These are phyloP conservation scores for Tricholoma furcatifolium DNA, from an alignment of 768 basidiomycete genomes.

Conservation along the genomic window DNA sequence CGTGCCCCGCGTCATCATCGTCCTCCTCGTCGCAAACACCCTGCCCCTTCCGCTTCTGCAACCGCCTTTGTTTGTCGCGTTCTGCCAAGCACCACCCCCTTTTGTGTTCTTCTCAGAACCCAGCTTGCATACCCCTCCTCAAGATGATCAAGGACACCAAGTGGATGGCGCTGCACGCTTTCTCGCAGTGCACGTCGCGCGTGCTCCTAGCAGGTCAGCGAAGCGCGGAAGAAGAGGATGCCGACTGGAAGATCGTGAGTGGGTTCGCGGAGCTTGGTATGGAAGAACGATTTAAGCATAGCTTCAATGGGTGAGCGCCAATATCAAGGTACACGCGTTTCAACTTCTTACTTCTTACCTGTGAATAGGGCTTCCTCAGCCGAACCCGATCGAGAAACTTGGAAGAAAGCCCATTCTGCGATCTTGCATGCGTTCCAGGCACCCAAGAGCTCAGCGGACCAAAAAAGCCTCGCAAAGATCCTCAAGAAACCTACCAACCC, in stretches of 20 bases:
- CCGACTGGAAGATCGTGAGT: constrained; percentile 55
- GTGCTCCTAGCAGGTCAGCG: constrained; percentile 55
- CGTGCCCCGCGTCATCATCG: constrained; percentile 48
- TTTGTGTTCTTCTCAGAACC: constrained; percentile 75
- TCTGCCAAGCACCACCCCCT: constrained; percentile 66
- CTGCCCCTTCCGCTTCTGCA: constrained; percentile 77
- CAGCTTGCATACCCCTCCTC: constrained; percentile 59
- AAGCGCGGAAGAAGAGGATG: constrained; percentile 38
- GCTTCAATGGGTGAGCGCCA: constrained; percentile 41
- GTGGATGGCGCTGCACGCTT: constrained; percentile 79
- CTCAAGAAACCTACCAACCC: constrained; percentile 47
- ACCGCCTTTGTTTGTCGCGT: constrained; percentile 69
- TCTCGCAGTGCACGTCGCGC: constrained; percentile 63
- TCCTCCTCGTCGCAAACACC: constrained; percentile 32
- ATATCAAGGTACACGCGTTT: not conserved
- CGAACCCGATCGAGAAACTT: constrained; percentile 63
- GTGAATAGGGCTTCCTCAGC: constrained; percentile 17
- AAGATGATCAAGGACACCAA: constrained; percentile 55
- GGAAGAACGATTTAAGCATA: constrained; percentile 62
- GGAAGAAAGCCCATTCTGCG: constrained; percentile 64
- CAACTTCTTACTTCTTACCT: not conserved
- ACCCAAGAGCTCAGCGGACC: constrained; percentile 46
- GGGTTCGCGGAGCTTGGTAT: constrained; percentile 74
- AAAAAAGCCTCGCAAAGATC: constrained; percentile 58
- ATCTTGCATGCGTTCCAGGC: constrained; percentile 63